phyloP scores from a whole-genome alignment of 1,284 basidiomycete genomes.

The Ceratobasidium papillatum region DNA sequence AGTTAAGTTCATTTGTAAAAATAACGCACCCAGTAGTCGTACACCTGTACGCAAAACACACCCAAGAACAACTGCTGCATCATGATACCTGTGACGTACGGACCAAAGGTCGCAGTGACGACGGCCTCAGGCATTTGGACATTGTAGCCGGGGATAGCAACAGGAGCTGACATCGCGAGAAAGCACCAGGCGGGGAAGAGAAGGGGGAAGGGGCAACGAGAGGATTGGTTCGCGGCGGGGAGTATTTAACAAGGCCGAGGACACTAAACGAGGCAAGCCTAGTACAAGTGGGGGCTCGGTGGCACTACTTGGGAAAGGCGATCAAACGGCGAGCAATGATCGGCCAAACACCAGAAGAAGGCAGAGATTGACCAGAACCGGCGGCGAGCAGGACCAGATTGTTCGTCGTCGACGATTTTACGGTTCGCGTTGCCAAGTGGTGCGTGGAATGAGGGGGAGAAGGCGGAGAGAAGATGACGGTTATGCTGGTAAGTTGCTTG shows the following conservation, averaged over 20 bases:
- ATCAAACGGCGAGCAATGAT: conserved; percentile 20
- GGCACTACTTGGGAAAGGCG: background rate
- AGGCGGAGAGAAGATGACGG: background rate
- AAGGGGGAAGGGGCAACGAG: background rate
- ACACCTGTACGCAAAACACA: conserved; percentile 42
- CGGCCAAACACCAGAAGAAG: conserved; percentile 17
- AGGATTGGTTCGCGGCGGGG: background rate
- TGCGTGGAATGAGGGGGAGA: conserved; percentile 1
- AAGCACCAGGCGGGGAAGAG: background rate
- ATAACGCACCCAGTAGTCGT: conserved; percentile 29
- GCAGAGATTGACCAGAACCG: conserved; percentile 14
- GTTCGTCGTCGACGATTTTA: background rate
- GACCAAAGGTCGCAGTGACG: conserved; percentile 39
- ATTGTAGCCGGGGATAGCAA: background rate
- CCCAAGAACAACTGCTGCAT: conserved; percentile 44
- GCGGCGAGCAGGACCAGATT: background rate
- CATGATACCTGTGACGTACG: conserved; percentile 44
- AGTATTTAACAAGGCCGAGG: conserved; percentile 16
- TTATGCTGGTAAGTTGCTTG: background rate
- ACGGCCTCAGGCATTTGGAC: background rate
- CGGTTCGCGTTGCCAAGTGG: conserved; percentile 1
- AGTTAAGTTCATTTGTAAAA: background rate
- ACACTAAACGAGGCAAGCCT: conserved; percentile 21
- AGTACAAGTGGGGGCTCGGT: background rate
- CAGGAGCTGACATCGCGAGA: background rate